Percentiles rank a stretch among this genome's conserved stretches.
Evolutionary conservation across 306 rosid species (phyloP).

Genomic region (Canavalia ensiformis): DNA sequence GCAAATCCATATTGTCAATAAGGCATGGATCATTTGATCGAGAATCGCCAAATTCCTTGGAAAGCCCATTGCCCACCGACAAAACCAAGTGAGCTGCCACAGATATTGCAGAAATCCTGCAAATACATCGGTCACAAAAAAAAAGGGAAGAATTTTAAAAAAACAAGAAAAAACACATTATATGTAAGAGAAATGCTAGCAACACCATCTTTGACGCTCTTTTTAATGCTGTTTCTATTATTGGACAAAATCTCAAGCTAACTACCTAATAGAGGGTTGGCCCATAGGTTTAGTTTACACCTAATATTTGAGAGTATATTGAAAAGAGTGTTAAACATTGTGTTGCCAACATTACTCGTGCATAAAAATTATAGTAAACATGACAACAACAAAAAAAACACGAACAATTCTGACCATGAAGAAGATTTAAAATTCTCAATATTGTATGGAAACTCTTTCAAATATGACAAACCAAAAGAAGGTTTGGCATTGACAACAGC

Average conservation of each 20-base stretch:
- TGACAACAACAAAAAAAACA: constrained; percentile 26
- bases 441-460: constrained; percentile 91
- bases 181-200: constrained; percentile 9
- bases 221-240: not conserved
- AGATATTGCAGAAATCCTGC: constrained; percentile 76
- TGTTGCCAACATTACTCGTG: constrained; percentile 5
- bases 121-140: constrained; percentile 54
- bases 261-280: not conserved
- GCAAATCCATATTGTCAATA: constrained; percentile 57
- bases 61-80: constrained; percentile 59
- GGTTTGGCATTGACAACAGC: constrained; percentile 72
- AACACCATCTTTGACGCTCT: not conserved
- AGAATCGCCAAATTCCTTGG: constrained; percentile 58
- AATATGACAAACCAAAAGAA: constrained; percentile 74
- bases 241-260: not conserved
- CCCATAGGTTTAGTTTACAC: not conserved
- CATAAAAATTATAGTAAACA: constrained; percentile 26
- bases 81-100: constrained; percentile 78
- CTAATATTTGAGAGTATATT: not conserved
- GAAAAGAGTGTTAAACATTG: not conserved
- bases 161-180: not conserved
- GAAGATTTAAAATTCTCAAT: constrained; percentile 72
- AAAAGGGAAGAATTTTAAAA: not conserved
- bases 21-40: constrained; percentile 48
- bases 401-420: constrained; percentile 73